phyloP scores from a whole-genome alignment of 352 stramenopile species.

The Phytophthora europaea region DNA sequence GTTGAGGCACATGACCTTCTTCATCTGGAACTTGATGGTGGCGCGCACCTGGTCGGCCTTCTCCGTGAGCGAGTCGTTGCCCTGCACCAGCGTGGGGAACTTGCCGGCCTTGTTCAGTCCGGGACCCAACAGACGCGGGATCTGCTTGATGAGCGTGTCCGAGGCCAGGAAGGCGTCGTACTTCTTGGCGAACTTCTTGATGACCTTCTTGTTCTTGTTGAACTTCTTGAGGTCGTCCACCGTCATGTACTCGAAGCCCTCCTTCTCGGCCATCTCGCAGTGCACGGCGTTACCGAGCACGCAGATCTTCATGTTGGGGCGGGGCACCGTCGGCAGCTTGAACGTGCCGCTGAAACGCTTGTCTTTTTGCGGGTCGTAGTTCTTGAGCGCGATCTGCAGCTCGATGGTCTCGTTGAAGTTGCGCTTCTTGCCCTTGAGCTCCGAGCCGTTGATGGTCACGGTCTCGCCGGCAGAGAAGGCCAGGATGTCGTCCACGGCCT shows the following conservation, averaged over 20 bases:
- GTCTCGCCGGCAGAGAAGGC: constrained; percentile 96
- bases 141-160: constrained; percentile 99
- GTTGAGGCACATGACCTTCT: constrained; percentile 99
- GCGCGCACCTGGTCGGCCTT: constrained; percentile 98
- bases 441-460: constrained; percentile 91
- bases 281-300: constrained; percentile 99
- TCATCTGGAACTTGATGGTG: constrained; percentile 99
- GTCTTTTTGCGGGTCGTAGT: constrained; percentile 99
- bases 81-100: constrained; percentile 98
- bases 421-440: constrained; percentile 99
- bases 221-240: constrained; percentile 99
- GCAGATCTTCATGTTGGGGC: constrained; percentile 97
- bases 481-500: constrained; percentile 97
- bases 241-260: constrained; percentile 98
- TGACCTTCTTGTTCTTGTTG: constrained; percentile 99
- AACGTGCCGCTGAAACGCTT: constrained; percentile 99
- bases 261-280: constrained; percentile 98
- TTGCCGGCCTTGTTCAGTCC: constrained; percentile 99
- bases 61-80: constrained; percentile 96
- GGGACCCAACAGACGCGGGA: constrained; percentile 99
- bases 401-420: constrained; percentile 99
- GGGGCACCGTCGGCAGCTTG: constrained; percentile 97
- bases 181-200: constrained; percentile 99
- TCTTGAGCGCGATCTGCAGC: constrained; percentile 99
- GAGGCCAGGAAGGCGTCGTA: constrained; percentile 99